Conservation (phyloP, 192 early-diverging fungal genomes). For the Coemansia furcata region DNA sequence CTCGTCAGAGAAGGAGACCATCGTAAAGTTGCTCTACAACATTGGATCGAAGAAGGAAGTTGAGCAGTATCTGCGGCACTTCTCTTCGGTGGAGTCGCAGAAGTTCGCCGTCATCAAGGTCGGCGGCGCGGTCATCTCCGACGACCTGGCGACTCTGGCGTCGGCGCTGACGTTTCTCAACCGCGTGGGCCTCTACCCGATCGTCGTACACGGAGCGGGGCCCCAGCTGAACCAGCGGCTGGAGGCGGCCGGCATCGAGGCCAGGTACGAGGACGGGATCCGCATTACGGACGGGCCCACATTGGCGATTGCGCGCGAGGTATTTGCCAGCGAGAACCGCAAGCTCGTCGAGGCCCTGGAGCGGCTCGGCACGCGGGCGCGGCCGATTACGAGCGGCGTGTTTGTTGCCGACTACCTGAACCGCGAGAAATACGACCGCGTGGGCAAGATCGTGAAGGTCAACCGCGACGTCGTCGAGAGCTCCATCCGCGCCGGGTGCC, state of each 20-base stretch:
- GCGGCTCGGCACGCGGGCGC: constrained; percentile 86
- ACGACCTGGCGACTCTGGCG: constrained; percentile 92
- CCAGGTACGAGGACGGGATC: constrained; percentile 96
- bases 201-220: constrained; percentile 97
- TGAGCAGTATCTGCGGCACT: constrained; percentile 96
- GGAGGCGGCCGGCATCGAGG: constrained; percentile 89
- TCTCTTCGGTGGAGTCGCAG: constrained; percentile 96
- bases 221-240: constrained; percentile 92
- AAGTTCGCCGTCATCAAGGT: constrained; percentile 99
- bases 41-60: constrained; percentile 99
- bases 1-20: constrained; percentile 71
- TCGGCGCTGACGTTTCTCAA: constrained; percentile 96
- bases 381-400: constrained; percentile 95
- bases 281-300: constrained; percentile 95
- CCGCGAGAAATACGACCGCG: constrained; percentile 90
- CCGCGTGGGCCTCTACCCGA: constrained; percentile 96
- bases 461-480: constrained; percentile 94
- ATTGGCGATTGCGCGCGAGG: constrained; percentile 88
- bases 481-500: constrained; percentile 87
- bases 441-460: constrained; percentile 87
- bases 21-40: constrained; percentile 90
- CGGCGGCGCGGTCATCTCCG: constrained; percentile 91
- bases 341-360: constrained; percentile 98
- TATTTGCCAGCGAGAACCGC: constrained; percentile 94
- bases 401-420: constrained; percentile 97